Evolutionary conservation across 768 basidiomycete species (phyloP), one percentile per base, ranked within the genome.

Genomic region (Symmetrospora coprosmae): DNA sequence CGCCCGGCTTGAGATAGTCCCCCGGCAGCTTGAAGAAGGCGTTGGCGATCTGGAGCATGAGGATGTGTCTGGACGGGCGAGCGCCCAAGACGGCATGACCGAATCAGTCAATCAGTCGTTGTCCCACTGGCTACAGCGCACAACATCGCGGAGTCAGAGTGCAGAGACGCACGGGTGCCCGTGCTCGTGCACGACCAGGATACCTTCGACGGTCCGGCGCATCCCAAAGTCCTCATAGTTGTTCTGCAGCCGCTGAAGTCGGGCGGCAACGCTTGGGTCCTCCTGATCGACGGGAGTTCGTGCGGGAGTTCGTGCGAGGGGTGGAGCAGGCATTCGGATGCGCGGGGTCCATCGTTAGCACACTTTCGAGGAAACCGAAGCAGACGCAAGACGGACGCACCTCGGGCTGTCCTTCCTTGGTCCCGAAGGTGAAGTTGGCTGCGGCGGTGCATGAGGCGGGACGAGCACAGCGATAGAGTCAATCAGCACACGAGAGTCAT

Each of bases 21-120:
- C 94, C 94, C 2, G 94, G 94, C 88, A 99, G 81, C 73, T 97
- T 96, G 79, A 96, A 97, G 74, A 97, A 99, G 16, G 90, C 89
- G 72, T 94, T 96, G 21, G 91, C 94, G 70, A 99, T 94, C 71
- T 97, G 94, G 4, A 96, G 80, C 84, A 97, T 90, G 66, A 99
- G 81, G 63, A 97, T 88, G 69, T 99, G 92, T 9, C 55, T 58
- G 16, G 5, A 3, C 31, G 41, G 17, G 14, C 21, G 25, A 11
- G n/a, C n/a, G n/a, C n/a, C n/a, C n/a, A n/a, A n/a, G n/a, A n/a
- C n/a, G n/a, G n/a, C n/a, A n/a, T n/a, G n/a, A n/a, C n/a, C n/a
- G n/a, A n/a, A n/a, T n/a, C n/a, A n/a, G n/a, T n/a, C n/a, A n/a
- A n/a, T n/a, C n/a, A n/a, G n/a, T n/a, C n/a, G n/a, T n/a, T n/a